Evolutionary conservation across 306 rosid species (phyloP).

Genomic region (Cucumis sativus): DNA sequence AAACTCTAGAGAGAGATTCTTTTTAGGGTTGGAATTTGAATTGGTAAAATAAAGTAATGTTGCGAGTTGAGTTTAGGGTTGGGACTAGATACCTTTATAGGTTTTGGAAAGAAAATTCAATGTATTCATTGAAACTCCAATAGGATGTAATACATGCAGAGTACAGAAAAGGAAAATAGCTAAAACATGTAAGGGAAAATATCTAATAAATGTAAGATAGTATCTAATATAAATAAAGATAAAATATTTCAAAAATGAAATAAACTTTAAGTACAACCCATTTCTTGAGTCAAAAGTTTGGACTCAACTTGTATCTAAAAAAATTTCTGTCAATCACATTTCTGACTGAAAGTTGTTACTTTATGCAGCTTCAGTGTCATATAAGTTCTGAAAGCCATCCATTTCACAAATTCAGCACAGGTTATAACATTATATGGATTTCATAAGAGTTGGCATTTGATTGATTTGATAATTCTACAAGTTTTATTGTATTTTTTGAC

Average conservation of each 20-base stretch:
- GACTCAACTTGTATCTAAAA: neutral
- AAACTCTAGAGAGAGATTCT: no score
- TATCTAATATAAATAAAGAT: neutral
- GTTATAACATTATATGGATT: conserved; percentile 24
- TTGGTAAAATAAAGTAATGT: no score
- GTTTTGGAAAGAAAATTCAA: neutral
- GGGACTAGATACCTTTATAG: neutral
- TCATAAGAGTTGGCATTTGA: neutral
- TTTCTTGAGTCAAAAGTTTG: neutral
- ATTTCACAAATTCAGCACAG: conserved; percentile 86
- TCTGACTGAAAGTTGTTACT: conserved; percentile 19
- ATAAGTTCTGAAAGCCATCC: conserved; percentile 70
- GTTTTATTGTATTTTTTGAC: neutral
- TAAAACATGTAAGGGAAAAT: neutral
- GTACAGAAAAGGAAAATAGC: neutral
- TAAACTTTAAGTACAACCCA: neutral
- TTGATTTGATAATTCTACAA: neutral
- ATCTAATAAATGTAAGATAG: neutral
- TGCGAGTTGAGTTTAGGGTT: no score
- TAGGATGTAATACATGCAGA: neutral
- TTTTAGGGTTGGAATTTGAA: no score
- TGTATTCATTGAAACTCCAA: neutral
- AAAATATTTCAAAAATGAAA: neutral
- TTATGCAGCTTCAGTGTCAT: conserved; percentile 80
- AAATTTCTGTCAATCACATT: conserved; percentile 13